Conservation (phyloP, 2,329 filamentous ascomycete species). For the Colletotrichum caudatum region DNA sequence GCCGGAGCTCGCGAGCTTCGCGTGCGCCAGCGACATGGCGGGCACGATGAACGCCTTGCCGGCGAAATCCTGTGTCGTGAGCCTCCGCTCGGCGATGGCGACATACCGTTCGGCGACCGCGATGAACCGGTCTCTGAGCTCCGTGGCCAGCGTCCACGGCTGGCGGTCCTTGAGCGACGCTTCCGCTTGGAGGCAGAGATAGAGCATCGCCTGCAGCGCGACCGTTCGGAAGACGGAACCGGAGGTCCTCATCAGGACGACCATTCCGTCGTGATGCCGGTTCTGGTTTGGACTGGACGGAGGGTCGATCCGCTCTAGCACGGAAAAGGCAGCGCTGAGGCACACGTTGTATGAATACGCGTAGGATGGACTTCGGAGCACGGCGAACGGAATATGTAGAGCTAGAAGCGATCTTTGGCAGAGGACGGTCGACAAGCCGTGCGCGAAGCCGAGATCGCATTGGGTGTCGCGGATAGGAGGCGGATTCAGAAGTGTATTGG, state of each 20-base stretch:
- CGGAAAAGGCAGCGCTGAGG: not conserved
- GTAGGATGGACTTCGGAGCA: not conserved
- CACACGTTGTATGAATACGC: not conserved
- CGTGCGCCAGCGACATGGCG: not conserved
- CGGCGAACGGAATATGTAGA: not conserved
- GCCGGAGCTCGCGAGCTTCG: constrained; percentile 1
- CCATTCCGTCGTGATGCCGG: not conserved
- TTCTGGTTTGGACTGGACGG: not conserved
- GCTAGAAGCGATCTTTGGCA: constrained; percentile 4
- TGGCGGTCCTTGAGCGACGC: not conserved
- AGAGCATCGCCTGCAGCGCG: constrained; percentile 1
- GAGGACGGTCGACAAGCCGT: not conserved
- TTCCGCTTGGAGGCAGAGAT: not conserved
- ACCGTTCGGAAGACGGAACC: not conserved
- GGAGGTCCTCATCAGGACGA: constrained; percentile 5
- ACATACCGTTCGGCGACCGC: constrained; percentile 1
- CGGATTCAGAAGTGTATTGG: not conserved
- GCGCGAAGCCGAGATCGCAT: not conserved
- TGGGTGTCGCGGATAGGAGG: not conserved
- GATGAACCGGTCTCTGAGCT: constrained; percentile 7
- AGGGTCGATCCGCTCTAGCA: not conserved
- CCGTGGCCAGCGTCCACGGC: constrained; percentile 3
- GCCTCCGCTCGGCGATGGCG: constrained; percentile 2
- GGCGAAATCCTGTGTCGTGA: constrained; percentile 1
- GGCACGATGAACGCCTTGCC: constrained; percentile 9